Evolutionary conservation across 1,284 basidiomycete genomes (phyloP), one percentile per base, ranked within the genome.

Genomic region (Pseudozyma sp.): DNA sequence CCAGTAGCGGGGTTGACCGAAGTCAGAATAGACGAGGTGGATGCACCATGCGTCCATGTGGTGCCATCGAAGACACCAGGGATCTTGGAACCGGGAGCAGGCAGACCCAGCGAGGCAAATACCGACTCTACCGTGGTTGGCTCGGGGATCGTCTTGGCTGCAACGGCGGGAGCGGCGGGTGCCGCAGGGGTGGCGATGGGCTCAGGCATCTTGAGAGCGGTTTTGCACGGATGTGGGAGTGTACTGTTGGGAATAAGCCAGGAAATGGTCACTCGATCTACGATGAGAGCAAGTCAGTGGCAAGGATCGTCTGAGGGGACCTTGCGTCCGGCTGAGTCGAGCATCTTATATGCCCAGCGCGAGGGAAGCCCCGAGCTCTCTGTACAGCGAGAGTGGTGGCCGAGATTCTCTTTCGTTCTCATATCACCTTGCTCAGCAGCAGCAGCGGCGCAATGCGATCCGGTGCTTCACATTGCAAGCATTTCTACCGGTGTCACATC

Each of bases 1-100:
- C 80, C 78, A 2, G 75, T 82, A 0, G 82, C 81, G 1, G 79
- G 78, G 59, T 84, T 80, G 61, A 49, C 37, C 2, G 76, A 78
- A 9, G 53, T 49, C 14, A 80, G 55, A 4, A 24, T 58, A 1
- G 30, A 58, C 19, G 16, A 49, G 34, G 19, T 49, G 65, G 54
- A 60, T 6, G 53, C 50, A 62, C 60, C 66, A 60, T 53, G 79
- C 47, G 30, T 68, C 66, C 67, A 72, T 30, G 50, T 63, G 35
- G 50, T 51, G 14, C 79, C 83, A 52, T 82, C 74, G 55, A 79
- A 76, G 9, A 82, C 69, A 17, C 77, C 80, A 33, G 59, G 40
- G 34, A 70, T 67, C 29, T 54, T 45, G 62, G 69, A 59, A 40
- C 71, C 66, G 69, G 66, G 40, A 40, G 58, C 14, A 40, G 60